Percentiles rank a stretch among this genome's conserved stretches.
Evolutionary conservation across 73 alveolate genomes (phyloP).

Genomic region (Paraurostyla sp.): DNA sequence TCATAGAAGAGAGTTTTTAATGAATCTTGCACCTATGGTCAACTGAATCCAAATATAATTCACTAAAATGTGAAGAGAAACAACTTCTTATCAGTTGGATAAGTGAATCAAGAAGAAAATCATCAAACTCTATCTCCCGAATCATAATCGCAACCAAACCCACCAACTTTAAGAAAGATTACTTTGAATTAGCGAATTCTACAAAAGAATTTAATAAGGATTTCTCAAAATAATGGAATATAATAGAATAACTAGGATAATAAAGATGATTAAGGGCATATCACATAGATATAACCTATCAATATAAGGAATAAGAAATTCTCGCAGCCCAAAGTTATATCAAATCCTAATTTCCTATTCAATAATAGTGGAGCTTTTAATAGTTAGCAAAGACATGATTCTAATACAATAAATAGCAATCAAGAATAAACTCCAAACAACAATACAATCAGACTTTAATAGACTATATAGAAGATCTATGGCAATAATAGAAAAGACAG

Average conservation of each 20-base stretch:
- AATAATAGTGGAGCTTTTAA: background rate
- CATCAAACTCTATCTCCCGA: background rate
- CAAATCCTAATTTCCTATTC: background rate
- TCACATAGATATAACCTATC: background rate
- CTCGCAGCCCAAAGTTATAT: conserved; percentile 14
- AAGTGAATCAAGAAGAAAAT: background rate
- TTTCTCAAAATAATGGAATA: background rate
- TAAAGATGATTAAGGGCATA: background rate
- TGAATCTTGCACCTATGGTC: conserved; percentile 44
- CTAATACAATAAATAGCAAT: background rate
- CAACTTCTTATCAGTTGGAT: conserved; percentile 1
- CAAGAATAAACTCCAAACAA: background rate
- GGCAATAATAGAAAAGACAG: conserved; percentile 41
- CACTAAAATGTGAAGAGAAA: conserved; percentile 25
- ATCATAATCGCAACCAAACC: conserved; percentile 12
- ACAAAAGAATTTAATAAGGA: conserved; percentile 26
- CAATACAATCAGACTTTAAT: background rate
- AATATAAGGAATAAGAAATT: conserved; percentile 16
- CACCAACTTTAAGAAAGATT: conserved; percentile 57
- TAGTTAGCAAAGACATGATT: background rate
- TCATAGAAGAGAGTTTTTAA: background rate
- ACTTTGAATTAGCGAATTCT: conserved; percentile 41
- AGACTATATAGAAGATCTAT: conserved; percentile 37
- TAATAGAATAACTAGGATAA: background rate
- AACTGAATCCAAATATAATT: background rate